These are phyloP conservation scores for Hortiboletus flavorubellus DNA, from an alignment of 768 basidiomycete species.

Conservation along the genomic window DNA sequence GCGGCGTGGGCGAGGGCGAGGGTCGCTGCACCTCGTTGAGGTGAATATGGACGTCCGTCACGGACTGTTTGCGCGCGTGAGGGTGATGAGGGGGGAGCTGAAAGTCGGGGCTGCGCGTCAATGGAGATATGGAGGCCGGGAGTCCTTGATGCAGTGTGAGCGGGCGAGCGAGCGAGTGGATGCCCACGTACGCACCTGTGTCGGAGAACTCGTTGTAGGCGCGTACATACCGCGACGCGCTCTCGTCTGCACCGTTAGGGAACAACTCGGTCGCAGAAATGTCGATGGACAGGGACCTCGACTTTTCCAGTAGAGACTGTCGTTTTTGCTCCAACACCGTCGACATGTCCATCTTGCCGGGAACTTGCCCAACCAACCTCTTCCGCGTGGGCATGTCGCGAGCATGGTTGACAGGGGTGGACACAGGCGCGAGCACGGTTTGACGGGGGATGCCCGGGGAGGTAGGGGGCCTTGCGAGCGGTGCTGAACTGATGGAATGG, in stretches of 20 bases:
- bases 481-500: slow-evolving; percentile 82
- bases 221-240: slow-evolving; percentile 26
- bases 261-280: slow-evolving; percentile 48
- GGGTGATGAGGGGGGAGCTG: slow-evolving; percentile 61
- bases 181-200: slow-evolving; percentile 11
- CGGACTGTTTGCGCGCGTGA: slow-evolving; percentile 73
- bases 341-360: slow-evolving; percentile 38
- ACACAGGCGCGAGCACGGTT: slow-evolving; percentile 27
- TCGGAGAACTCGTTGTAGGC: slow-evolving; percentile 31
- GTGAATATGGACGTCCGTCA: slow-evolving; percentile 49
- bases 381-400: slow-evolving; percentile 42
- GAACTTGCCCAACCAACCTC: slow-evolving; percentile 51
- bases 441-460: slow-evolving; percentile 63
- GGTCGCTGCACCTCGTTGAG: slow-evolving; percentile 30
- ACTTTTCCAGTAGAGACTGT: slow-evolving; percentile 50
- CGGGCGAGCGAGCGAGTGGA: background rate
- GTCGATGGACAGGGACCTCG: slow-evolving; percentile 60
- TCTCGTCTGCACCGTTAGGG: slow-evolving; percentile 20
- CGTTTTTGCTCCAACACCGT: slow-evolving; percentile 52
- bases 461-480: slow-evolving; percentile 76
- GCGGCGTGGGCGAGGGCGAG: slow-evolving; percentile 8
- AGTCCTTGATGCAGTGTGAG: slow-evolving; percentile 9
- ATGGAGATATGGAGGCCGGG: slow-evolving; percentile 18
- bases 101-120: slow-evolving; percentile 50
- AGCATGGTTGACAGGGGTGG: slow-evolving; percentile 16